Evolutionary conservation across 192 early-diverging fungal genomes (phyloP).

Genomic region (Linnemannia exigua): DNA sequence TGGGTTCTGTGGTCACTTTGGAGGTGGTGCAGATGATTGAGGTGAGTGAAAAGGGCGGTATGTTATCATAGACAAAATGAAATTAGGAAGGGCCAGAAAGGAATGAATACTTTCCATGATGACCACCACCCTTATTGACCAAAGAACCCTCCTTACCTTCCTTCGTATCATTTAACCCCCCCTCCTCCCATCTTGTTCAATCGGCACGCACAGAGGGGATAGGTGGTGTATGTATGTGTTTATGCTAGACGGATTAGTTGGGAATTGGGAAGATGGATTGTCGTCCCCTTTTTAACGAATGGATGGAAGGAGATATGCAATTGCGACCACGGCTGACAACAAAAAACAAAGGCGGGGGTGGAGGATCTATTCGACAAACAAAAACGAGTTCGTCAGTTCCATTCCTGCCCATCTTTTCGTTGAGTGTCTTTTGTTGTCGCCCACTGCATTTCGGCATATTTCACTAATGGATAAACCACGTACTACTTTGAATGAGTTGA

Average conservation of each 20-base stretch:
- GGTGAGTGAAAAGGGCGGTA: not conserved
- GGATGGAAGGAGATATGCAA: not conserved
- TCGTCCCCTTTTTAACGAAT: slow-evolving; percentile 9
- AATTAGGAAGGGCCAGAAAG: not conserved
- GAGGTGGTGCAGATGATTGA: not conserved
- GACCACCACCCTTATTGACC: not conserved
- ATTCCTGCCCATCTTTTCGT: not conserved
- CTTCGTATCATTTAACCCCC: not conserved
- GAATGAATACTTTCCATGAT: not conserved
- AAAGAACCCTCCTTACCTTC: not conserved
- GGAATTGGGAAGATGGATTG: slow-evolving; percentile 36
- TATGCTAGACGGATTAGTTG: slow-evolving; percentile 1
- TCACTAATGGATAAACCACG: too few species aligned
- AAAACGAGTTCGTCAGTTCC: not conserved
- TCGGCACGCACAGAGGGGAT: not conserved
- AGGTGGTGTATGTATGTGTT: too few species aligned
- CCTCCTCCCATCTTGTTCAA: not conserved
- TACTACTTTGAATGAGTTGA: not conserved
- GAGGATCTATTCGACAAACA: not conserved
- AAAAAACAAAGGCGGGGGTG: not conserved
- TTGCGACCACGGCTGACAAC: not conserved
- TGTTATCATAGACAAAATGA: not conserved
- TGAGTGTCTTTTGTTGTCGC: not conserved
- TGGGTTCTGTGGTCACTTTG: not conserved
- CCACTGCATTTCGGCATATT: not conserved